Evolutionary conservation across 768 basidiomycete species (phyloP), one percentile per base, ranked within the genome.

Genomic region (Asterophora lycoperdoides): DNA sequence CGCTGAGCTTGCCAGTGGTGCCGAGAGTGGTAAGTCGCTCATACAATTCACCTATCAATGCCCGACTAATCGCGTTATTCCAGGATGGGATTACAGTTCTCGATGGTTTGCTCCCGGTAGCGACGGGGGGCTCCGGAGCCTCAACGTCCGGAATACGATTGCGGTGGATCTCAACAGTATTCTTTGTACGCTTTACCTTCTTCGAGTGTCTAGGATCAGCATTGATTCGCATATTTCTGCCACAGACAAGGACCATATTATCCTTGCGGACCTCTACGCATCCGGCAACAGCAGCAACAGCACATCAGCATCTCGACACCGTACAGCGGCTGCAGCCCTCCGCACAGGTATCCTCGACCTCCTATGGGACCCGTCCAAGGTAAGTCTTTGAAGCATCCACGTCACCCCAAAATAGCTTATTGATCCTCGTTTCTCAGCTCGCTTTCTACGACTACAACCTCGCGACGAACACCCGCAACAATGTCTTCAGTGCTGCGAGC

Each of bases 401-500:
- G 13, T 8, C 4, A 41, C 26, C 39, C 23, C 23, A 23, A 11
- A 30, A 34, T 20, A 2, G 36, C 34, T 36, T 13, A 13, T 48
- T 17, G 42, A 35, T 3, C 33, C 32, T 19, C 15, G 7, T 37
- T 44, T 11, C 23, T 10, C 37, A 75, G 71, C 72, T 91, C n/a
- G 86, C 86, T 0, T 95, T 94, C 68, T 94, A 94, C 59, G 93
- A 95, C 66, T 96, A 87, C 68, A 90, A 92, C 64, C 64, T 85
- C 34, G 84, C 80, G 6, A 76, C 83, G 2, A 81, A 84, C 42
- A 60, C 77, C 11, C 80, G 86, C 44, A 84, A 81, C 58, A 65
- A 57, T 41, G 61, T 90, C 26, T 93, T 85, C 69, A 80, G 80
- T n/a, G 75, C 70, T 2, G 93, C 89, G 1, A 81, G 79, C 1